Base-by-base conservation (phyloP, 2,329 filamentous ascomycete genomes). In the Volutella citrinella region DNA sequence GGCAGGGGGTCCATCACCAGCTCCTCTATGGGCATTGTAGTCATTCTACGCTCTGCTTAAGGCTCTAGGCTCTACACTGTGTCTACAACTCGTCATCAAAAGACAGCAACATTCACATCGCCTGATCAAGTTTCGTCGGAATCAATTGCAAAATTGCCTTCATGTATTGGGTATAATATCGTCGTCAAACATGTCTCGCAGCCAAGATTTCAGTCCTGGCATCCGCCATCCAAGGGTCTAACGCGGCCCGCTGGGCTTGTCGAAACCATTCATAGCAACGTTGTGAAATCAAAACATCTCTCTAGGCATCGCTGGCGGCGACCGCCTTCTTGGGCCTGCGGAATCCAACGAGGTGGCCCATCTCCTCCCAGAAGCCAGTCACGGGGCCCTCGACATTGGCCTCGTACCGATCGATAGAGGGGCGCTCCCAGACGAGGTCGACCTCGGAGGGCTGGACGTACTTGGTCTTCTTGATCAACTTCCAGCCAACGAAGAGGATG, bases 391-490 rank as follows among this genome's bases (percentile, higher is more conserved):
- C 58, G 45, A 82, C 73, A 13, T 63, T 64, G 8, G 59, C 64
- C 53, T 79, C 76, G 42, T 80, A 80, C 1, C 66, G 67, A 38
- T 82, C 78, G 35, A 82, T 74, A 15, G 66, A 48, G 15, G 76
- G 76, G n/a, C 70, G 64, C 48, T 82, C 69, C 77, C 76, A 76
- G 25, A 78, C 61, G 12, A 82, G 64, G 49, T 83, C 78, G 4
- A 70, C 69, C 50, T 84, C 72, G 6, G 65, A 53, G 0, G 79
- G 63, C 4, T 60, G 60, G 13, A 80, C 63, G 32, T 74, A 63
- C 39, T 68, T 69, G 3, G 80, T 84, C 36, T 64, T 66, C 63
- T 80, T 77, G 54, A 78, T 14, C 2, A 84, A 7, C 61, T 86
- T 87, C 78, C 79, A 87, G 48, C 66, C 66, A 14, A 71, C 32